Evolutionary conservation across 2,329 filamentous ascomycete species (phyloP), one percentile per base, ranked within the genome.

Genomic region (Pseudogymnoascus sp.): DNA sequence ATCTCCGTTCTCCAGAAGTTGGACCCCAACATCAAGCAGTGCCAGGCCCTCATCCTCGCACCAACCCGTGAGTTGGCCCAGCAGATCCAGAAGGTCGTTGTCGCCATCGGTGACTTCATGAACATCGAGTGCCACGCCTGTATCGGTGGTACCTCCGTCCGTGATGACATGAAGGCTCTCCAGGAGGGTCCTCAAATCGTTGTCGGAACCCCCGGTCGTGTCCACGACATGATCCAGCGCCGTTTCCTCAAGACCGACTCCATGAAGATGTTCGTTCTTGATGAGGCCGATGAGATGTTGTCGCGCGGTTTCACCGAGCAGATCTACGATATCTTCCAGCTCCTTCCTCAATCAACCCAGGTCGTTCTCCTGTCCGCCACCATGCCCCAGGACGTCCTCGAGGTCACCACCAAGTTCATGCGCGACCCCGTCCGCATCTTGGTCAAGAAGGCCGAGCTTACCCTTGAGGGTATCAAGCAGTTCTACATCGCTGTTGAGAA

Each of bases 391-490:
- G 94, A 99, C 76, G 94, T 99, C 66, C 88, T 99, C 66, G 94
- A 99, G 83, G 92, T 99, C 76, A 99, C 94, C 75, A 97, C 93
- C 82, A 97, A 97, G 84, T 99, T 99, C 86, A 99, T 99, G 94
- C 92, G 92, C 73, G 94, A 99, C 80, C 94, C 94, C 70, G 90
- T 99, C 78, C 92, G 94, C 76, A 97, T 99, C 76, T 85, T 99
- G 72, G 94, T 99, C 80, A 99, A 99, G 90, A 96, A 96, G 87
- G 93, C 95, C 75, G 94, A 99, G 79, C 88, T 99, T 79, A 99
- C 94, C 75, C 91, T 99, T 64, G 94, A 99, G 82, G 94, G 94
- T 91, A 96, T 99, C 77, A 99, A 99, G 86, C 94, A 99, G 79
- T 99, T 97, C 84, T 99, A 97, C 84, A 97, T 99, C 80, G 94